Conservation (phyloP, 1,284 basidiomycete genomes). For the Trametes versicolor region DNA sequence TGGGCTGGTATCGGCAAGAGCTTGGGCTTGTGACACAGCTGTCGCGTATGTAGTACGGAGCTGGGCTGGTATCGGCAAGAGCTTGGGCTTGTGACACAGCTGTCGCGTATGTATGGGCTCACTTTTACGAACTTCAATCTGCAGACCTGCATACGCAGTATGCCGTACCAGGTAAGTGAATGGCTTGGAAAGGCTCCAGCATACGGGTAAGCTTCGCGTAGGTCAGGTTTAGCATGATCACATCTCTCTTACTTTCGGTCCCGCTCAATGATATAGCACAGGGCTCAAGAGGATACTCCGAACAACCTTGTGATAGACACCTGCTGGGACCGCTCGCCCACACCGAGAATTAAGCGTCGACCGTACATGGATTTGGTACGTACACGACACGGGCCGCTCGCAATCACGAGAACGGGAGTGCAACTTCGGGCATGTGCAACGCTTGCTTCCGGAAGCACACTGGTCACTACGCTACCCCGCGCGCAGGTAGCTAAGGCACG, state of each 20-base stretch:
- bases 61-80: constrained; percentile 74
- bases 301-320: not conserved
- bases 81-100: constrained; percentile 58
- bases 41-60: constrained; percentile 66
- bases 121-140: not conserved
- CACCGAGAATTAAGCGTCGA: constrained; percentile 26
- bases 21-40: constrained; percentile 55
- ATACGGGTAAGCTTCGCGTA: too few species aligned
- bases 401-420: constrained; percentile 20
- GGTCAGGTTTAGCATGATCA: not conserved
- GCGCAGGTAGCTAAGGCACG: not conserved
- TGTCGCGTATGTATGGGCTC: constrained; percentile 2
- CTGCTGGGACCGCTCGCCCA: not conserved
- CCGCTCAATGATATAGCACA: not conserved
- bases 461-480: constrained; percentile 7
- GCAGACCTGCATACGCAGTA: not conserved
- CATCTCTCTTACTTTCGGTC: not conserved
- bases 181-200: not conserved
- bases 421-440: constrained; percentile 12
- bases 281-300: not conserved
- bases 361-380: not conserved
- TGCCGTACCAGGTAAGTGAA: too few species aligned
- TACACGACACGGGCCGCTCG: constrained; percentile 6
- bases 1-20: constrained; percentile 76
- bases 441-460: constrained; percentile 11